A percentile compares a stretch with the other conserved stretches of the same genome.
Evolutionary conservation across 2,329 filamentous ascomycete species (phyloP).

Genomic region (Aspergillus glaucus): DNA sequence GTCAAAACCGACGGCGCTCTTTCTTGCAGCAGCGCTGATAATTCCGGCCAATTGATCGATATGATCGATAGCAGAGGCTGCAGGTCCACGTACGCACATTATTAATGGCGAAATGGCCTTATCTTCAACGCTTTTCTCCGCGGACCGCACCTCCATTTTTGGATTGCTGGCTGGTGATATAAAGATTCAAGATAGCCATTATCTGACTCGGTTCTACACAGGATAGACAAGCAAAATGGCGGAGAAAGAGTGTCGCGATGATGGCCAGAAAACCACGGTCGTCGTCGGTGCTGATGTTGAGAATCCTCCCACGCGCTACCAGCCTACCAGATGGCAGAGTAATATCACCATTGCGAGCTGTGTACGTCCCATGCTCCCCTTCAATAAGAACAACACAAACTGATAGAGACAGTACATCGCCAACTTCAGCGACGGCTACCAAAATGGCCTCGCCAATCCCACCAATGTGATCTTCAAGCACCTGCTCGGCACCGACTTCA

Average conservation of each 20-base stretch:
- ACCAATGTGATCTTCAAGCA: constrained; percentile 28
- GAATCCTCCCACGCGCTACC: constrained; percentile 4
- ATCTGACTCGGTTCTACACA: neutral
- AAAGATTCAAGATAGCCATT: no score
- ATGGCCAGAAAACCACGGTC: neutral
- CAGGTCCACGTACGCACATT: no score
- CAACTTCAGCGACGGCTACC: constrained; percentile 29
- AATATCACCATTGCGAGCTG: constrained; percentile 25
- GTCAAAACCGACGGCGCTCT: no score
- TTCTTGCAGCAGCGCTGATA: no score
- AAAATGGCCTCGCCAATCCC: constrained; percentile 25
- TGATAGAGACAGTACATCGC: constrained; percentile 18
- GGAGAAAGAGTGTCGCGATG: neutral
- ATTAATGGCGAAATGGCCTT: no score
- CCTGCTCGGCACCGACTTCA: constrained; percentile 17
- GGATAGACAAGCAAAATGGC: neutral
- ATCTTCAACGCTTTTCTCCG: no score
- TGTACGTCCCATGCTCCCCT: constrained; percentile 9
- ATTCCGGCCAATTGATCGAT: no score
- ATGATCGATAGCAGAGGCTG: no score
- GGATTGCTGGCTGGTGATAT: no score
- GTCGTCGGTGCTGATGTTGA: neutral
- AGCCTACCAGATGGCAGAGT: constrained; percentile 20
- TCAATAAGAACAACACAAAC: no score
- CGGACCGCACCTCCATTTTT: no score